Evolutionary conservation across 2,329 filamentous ascomycete genomes (phyloP), one percentile per base, ranked within the genome.

Genomic region (Aspergillus sp.): DNA sequence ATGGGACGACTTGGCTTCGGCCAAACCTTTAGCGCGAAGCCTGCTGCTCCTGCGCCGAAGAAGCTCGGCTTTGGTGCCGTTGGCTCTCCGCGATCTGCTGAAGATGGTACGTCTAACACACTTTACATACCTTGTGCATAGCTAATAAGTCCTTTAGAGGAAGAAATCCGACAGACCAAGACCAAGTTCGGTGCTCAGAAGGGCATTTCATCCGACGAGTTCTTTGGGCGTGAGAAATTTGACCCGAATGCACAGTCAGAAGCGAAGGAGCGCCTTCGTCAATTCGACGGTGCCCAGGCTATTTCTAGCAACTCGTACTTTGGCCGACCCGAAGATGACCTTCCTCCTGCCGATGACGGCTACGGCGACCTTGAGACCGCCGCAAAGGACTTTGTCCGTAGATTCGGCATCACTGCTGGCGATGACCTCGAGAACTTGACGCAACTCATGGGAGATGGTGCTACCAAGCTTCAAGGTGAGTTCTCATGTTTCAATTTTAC

Each of bases 221-320:
- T 96, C 82, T 99, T 99, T 72, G 92, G 93, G 69, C 93, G 95
- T 73, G 91, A 92, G 53, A 79, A 84, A 55, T 98, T 88, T 76
- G 93, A 99, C 72, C 87, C 93, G 39, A 82, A 82, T 55, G 86
- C 89, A 8, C 89, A 95, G 71, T 82, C 87, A 52, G 93, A 97
- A 79, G 93, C 95, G 67, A 96, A 96, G 80, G 82, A 83, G 23
- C 87, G 95, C 41, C 84, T 99, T 54, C 88, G 91, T 79, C 90
- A 92, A 47, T 99, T 99, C 71, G 93, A 98, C 76, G 92, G 95
- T 45, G 93, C 95, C 11, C 88, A 87, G 1, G 81, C 92, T 64
- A 99, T 99, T 75, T 97, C 93, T 6, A 96, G 91, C 58, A 99
- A 98, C 75, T 91, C 91, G 55, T 99, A 98, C 82, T 99, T 99